Evolutionary conservation across 2,329 filamentous ascomycete genomes (phyloP).

Genomic region (Shiraia sp.): DNA sequence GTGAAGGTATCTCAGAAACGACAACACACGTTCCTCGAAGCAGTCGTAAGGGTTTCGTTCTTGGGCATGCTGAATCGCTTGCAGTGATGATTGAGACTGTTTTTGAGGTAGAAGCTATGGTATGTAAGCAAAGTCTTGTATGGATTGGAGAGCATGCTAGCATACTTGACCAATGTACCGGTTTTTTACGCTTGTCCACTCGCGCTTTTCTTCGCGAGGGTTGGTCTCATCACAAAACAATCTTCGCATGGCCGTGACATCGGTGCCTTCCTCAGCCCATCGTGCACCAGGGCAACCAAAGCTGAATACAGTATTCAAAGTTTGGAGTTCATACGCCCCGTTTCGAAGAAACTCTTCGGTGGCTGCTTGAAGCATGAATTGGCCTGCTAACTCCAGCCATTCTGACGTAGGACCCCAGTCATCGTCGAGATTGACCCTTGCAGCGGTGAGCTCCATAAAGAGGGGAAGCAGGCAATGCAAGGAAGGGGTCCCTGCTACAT

Average conservation of each 20-base stretch:
- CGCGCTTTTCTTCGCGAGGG: slow-evolving; percentile 30
- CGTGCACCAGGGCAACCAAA: slow-evolving; percentile 47
- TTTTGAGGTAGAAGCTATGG: slow-evolving; percentile 20
- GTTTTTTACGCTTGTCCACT: slow-evolving; percentile 45
- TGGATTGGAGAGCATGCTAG: not conserved
- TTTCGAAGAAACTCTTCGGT: slow-evolving; percentile 53
- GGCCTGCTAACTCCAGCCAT: slow-evolving; percentile 52
- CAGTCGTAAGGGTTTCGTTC: slow-evolving; percentile 37
- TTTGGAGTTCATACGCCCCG: slow-evolving; percentile 40
- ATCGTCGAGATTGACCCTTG: slow-evolving; percentile 35
- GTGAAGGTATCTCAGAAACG: slow-evolving; percentile 51
- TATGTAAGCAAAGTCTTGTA: slow-evolving; percentile 6
- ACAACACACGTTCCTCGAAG: slow-evolving; percentile 47
- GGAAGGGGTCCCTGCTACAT: slow-evolving; percentile 44
- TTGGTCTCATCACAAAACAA: slow-evolving; percentile 42
- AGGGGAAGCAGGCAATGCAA: slow-evolving; percentile 50
- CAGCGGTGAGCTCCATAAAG: slow-evolving; percentile 57
- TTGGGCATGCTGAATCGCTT: slow-evolving; percentile 33
- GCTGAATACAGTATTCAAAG: slow-evolving; percentile 50
- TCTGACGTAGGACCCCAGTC: slow-evolving; percentile 41
- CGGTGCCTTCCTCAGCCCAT: slow-evolving; percentile 25
- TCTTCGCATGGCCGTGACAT: slow-evolving; percentile 36
- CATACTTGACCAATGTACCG: slow-evolving; percentile 37
- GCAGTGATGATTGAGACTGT: slow-evolving; percentile 23
- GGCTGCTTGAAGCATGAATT: slow-evolving; percentile 56